These are phyloP conservation scores for Clathrus columnatus DNA, from an alignment of 768 basidiomycete species.

Conservation along the genomic window DNA sequence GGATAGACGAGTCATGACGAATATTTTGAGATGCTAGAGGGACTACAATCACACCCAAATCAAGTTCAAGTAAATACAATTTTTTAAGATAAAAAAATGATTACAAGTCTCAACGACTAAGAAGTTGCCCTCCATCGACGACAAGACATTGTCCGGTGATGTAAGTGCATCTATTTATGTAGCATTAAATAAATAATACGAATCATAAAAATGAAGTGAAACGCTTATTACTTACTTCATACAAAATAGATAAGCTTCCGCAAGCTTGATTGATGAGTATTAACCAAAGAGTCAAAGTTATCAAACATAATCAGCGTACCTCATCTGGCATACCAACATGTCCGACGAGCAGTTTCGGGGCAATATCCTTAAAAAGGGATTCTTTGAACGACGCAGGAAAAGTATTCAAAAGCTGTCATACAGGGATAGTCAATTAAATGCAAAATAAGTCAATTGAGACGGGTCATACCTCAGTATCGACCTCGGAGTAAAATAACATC, in stretches of 20 bases:
- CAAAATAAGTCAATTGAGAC: not conserved
- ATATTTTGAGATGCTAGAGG: too few relatives aligned
- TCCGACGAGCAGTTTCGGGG: constrained; percentile 6
- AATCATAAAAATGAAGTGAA: not conserved
- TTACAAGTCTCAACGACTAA: too few relatives aligned
- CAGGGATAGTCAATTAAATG: not conserved
- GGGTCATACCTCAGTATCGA: constrained; percentile 8
- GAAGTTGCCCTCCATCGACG: constrained; percentile 1
- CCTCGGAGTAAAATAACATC: not conserved
- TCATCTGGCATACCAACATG: constrained; percentile 12
- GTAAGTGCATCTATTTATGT: constrained; percentile 5
- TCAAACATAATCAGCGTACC: not conserved
- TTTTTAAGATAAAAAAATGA: too few relatives aligned
- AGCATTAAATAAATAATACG: too few relatives aligned
- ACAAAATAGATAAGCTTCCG: constrained; percentile 16
- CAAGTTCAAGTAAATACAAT: too few relatives aligned
- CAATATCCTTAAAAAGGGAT: not conserved
- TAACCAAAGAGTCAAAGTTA: not conserved
- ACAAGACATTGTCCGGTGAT: constrained; percentile 1
- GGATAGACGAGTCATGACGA: too few relatives aligned
- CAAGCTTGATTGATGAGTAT: constrained; percentile 6
- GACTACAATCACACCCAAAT: too few relatives aligned
- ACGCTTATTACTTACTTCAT: constrained; percentile 13
- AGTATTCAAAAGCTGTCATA: constrained; percentile 12
- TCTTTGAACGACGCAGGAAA: constrained; percentile 3